These are phyloP conservation scores for Phytopythium montanum DNA, from an alignment of 352 stramenopile species.

Conservation along the genomic window DNA sequence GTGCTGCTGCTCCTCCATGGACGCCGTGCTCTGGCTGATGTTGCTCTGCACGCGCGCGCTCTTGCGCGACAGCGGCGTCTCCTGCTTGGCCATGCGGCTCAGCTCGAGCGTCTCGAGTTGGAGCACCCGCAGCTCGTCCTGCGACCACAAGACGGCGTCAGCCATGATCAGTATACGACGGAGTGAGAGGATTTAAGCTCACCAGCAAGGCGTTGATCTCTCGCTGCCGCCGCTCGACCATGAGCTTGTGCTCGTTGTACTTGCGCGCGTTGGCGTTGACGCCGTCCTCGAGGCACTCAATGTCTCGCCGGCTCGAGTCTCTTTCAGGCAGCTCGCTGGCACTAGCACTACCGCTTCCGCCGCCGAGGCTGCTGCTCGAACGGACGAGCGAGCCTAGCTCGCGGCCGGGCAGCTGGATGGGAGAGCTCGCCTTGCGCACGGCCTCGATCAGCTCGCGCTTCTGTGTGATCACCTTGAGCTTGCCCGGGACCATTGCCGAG, in stretches of 20 bases:
- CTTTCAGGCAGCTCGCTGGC: conserved; percentile 23
- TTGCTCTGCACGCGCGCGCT: conserved; percentile 63
- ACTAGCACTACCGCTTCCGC: background rate
- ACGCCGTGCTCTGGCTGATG: conserved; percentile 60
- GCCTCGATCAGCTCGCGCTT: conserved; percentile 76
- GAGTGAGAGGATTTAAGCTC: background rate
- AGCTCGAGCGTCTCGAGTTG: conserved; percentile 71
- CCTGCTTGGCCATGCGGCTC: conserved; percentile 68
- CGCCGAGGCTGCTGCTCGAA: background rate
- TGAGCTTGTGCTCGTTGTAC: conserved; percentile 79
- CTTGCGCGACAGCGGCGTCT: conserved; percentile 73
- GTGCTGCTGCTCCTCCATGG: conserved; percentile 84
- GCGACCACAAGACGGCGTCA: background rate
- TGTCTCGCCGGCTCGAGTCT: conserved; percentile 47
- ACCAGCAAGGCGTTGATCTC: conserved; percentile 64
- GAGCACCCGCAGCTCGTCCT: conserved; percentile 68
- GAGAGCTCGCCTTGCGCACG: conserved; percentile 68
- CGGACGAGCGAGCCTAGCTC: conserved; percentile 8
- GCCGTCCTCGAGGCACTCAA: conserved; percentile 65
- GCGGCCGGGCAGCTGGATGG: conserved; percentile 50
- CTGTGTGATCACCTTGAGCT: conserved; percentile 72
- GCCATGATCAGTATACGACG: too few species aligned
- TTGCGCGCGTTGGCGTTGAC: conserved; percentile 68
- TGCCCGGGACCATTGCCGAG: conserved; percentile 18
- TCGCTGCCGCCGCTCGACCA: conserved; percentile 53